phyloP scores from a whole-genome alignment of 805 yeast species.

The Diddensiella santjacobensis region DNA sequence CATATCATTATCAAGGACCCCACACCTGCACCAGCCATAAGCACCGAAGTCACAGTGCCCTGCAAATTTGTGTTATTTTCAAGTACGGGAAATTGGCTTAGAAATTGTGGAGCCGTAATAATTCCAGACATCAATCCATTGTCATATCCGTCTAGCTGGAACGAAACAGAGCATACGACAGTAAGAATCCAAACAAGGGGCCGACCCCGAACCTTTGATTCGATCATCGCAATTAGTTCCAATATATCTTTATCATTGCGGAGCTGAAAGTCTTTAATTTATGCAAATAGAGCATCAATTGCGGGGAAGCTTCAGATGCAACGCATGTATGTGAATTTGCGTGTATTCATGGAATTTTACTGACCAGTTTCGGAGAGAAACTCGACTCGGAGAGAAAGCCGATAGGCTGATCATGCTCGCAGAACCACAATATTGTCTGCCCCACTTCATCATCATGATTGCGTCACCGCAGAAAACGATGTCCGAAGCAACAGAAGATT shows the following conservation, averaged over 20 bases:
- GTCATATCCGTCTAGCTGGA: slow-evolving; percentile 57
- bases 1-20: slow-evolving; percentile 61
- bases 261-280: background rate
- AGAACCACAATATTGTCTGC: too few species aligned
- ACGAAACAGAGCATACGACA: slow-evolving; percentile 7
- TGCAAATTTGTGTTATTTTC: slow-evolving; percentile 7
- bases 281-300: background rate
- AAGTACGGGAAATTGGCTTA: slow-evolving; percentile 5
- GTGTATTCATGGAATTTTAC: background rate
- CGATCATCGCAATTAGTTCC: background rate
- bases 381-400: background rate
- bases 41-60: slow-evolving; percentile 8
- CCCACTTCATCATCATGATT: too few species aligned
- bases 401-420: too few species aligned
- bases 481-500: too few species aligned
- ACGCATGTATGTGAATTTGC: background rate
- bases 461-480: too few species aligned
- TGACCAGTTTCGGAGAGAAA: background rate
- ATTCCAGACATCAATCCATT: slow-evolving; percentile 77
- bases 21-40: slow-evolving; percentile 19
- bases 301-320: background rate
- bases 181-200: slow-evolving; percentile 5
- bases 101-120: slow-evolving; percentile 46
- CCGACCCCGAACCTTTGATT: slow-evolving; percentile 8
- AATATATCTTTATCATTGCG: background rate